Base-by-base conservation (phyloP, 2,329 filamentous ascomycete genomes). In the Cercospora berteroae region DNA sequence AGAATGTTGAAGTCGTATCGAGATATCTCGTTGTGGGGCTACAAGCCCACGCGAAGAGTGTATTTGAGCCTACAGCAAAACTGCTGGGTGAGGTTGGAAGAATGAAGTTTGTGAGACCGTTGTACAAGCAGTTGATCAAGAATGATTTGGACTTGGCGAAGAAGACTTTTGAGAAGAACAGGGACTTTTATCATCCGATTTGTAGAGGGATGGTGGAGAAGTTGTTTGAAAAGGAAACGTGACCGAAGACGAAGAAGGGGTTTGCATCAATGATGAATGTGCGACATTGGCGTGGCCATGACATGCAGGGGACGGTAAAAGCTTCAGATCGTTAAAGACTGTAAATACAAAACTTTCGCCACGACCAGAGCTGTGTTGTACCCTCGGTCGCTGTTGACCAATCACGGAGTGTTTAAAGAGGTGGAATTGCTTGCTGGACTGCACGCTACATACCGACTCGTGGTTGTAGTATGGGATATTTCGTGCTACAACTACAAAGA, bases 61-160 rank as follows among this genome's bases (percentile, higher is more conserved):
- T 90, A 42, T 92, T 94, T 74, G 77, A 87, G 67, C 89, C 89
- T 1, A 88, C 92, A 0, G 88, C 90, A 1, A 87, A 91, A 67
- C 83, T 97, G 64, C 83, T 98, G 44, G 91, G 92, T 33, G 85
- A 85, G 62, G 93, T 97, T 25, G 95, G 95, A 12, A 85, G 95
- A 66, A 98, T 99, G 95, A 98, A 98, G 86, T 98, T 94, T 79
- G 94, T 98, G 67, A 85, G 94, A 58, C 93, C 94, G 23, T 81
- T 98, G 76, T 97, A 90, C 81, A 86, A 90, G 69, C 86, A 87
- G 60, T 81, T 99, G 72, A 89, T 90, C 75, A 88, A 89, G 78
- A 87, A 91, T 44, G 90, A 97, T 80, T 83, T 87, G 57, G 82
- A 88, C 27, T 80, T 96, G 74, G 94, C 95, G 0, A 80, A 94